These are phyloP conservation scores for Ustanciosporium gigantosporum DNA, from an alignment of 1,284 basidiomycete species.

Conservation along the genomic window DNA sequence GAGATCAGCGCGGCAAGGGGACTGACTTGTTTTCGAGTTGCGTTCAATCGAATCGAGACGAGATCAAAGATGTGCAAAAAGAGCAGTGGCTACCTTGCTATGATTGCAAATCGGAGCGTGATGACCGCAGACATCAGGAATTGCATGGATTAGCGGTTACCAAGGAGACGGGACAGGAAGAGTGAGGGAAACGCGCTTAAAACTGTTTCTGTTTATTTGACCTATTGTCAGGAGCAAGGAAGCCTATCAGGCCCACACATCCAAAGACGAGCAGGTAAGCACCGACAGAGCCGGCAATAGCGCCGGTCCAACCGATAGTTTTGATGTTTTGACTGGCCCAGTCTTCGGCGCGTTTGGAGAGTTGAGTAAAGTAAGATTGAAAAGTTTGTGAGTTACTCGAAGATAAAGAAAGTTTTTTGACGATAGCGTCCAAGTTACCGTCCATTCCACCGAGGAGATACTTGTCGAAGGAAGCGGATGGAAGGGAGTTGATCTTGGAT, in stretches of 20 bases:
- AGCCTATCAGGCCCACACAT: slow-evolving; percentile 16
- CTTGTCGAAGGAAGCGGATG: not conserved
- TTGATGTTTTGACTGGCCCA: slow-evolving; percentile 15
- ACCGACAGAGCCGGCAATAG: slow-evolving; percentile 5
- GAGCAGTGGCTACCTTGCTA: no score
- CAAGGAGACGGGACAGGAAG: no score
- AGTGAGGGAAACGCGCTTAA: no score
- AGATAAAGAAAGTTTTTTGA: not conserved
- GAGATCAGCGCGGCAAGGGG: no score
- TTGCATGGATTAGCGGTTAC: no score
- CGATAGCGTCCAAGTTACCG: not conserved
- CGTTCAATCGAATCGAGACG: no score
- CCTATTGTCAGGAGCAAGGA: slow-evolving; percentile 16
- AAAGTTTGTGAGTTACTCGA: not conserved
- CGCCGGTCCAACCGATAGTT: slow-evolving; percentile 33
- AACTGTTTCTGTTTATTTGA: slow-evolving; percentile 12
- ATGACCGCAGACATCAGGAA: no score
- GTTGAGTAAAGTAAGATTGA: slow-evolving; percentile 1
- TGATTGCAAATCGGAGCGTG: no score
- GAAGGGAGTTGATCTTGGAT: slow-evolving; percentile 3
- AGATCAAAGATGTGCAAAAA: no score
- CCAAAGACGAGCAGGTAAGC: slow-evolving; percentile 30
- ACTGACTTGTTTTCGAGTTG: no score
- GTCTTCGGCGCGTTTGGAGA: slow-evolving; percentile 8
- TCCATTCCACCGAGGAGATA: no score